Percentiles rank a stretch among this genome's conserved stretches.
phyloP scores from a whole-genome alignment of 176 grass and related monocot genomes.

The Saccharum officinarum region DNA sequence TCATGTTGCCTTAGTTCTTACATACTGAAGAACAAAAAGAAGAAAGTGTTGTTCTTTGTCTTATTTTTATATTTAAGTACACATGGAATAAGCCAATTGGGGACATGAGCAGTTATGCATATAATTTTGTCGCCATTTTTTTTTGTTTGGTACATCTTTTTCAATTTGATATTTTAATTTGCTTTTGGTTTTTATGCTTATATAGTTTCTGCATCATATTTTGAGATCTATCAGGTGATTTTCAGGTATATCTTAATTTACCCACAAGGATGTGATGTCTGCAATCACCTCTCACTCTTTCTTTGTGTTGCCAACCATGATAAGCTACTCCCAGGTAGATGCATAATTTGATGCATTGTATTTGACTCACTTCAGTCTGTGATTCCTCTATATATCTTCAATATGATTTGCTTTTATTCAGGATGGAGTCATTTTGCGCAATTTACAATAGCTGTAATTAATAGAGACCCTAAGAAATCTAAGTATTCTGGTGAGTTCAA shows the following conservation, averaged over 20 bases:
- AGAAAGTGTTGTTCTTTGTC: neutral
- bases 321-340: conserved; percentile 89
- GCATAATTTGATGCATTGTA: conserved; percentile 25
- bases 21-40: neutral
- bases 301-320: conserved; percentile 99
- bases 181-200: neutral
- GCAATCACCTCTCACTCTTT: conserved; percentile 97
- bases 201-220: conserved; percentile 7
- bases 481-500: conserved; percentile 92
- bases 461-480: conserved; percentile 99
- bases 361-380: conserved; percentile 12
- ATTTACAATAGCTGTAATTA: conserved; percentile 99
- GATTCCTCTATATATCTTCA: conserved; percentile 10
- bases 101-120: neutral
- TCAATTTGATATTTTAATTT: neutral
- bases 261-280: conserved; percentile 98
- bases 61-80: neutral
- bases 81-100: neutral
- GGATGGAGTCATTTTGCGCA: conserved; percentile 98
- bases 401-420: conserved; percentile 49
- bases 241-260: conserved; percentile 99
- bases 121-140: neutral
- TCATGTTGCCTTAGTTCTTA: neutral
- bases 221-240: conserved; percentile 41
- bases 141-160: neutral